Evolutionary conservation across 805 yeast species (phyloP), one percentile per base, ranked within the genome.

Genomic region (Sugiyamaella boreocaroliniensis): DNA sequence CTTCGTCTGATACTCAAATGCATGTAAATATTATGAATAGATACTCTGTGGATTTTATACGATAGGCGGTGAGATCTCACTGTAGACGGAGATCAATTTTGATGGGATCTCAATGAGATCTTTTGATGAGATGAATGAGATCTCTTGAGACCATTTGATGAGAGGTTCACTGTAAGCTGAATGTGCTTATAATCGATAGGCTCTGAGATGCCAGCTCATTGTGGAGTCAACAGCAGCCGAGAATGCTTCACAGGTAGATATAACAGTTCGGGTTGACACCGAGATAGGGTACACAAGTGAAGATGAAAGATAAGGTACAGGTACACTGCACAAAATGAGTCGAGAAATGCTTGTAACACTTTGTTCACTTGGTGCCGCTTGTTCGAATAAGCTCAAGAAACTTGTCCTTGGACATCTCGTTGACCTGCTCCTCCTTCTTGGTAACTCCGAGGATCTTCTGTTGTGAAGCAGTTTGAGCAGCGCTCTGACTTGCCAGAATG

Each of bases 321-420:
- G n/a, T n/a, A n/a, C n/a, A n/a, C n/a, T n/a, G n/a, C n/a, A n/a
- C n/a, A n/a, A n/a, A n/a, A n/a, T n/a, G n/a, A n/a, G n/a, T n/a
- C n/a, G n/a, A n/a, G 26, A 22, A 22, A 22, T 22, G n/a, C n/a
- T 22, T 22, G 26, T 9, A 14, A 4, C n/a, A 32, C 37, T 10
- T 14, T 4, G 37, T 9, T 32, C 48, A 40, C 44, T 47, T 50
- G 45, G 51, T 53, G 2, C 53, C 58, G 18, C 62, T 59, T 14
- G 62, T 29, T 26, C 69, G 85, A 40, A 90, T 93, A 68, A 90
- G 74, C 68, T 89, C 96, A 68, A 90, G 77, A 64, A 90, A 90
- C 66, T 82, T 86, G 65, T 89, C 96, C 67, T 90, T 92, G 4
- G 96, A 85, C 50, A 90, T 77, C 61, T 89, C 96, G 43, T 81